Conservation (phyloP, 2,329 filamentous ascomycete species). For the Teratosphaeria destructans region DNA sequence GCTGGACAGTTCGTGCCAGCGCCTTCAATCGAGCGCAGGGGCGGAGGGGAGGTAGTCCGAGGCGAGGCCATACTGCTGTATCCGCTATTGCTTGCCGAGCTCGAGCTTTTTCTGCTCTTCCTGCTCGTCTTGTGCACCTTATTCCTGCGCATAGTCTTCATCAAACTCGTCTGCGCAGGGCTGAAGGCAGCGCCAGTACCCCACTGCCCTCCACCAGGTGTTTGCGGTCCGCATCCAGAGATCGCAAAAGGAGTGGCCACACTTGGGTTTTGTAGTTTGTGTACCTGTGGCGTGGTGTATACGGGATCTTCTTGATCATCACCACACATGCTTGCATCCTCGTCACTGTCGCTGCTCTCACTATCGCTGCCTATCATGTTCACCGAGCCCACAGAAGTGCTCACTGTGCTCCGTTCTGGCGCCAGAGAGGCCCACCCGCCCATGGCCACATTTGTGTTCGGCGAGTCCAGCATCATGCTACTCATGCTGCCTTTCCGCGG, state of each 20-base stretch:
- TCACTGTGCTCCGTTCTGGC: constrained; percentile 60
- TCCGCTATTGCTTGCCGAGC: constrained; percentile 52
- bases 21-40: constrained; percentile 43
- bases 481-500: constrained; percentile 35
- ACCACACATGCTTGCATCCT: constrained; percentile 37
- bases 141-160: constrained; percentile 68
- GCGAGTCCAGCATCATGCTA: constrained; percentile 48
- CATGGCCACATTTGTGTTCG: constrained; percentile 35
- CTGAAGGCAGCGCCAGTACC: constrained; percentile 15
- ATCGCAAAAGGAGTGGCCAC: constrained; percentile 35
- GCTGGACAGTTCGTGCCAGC: constrained; percentile 24
- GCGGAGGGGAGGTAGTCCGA: constrained; percentile 63
- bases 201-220: constrained; percentile 30
- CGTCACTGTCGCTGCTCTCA: constrained; percentile 58
- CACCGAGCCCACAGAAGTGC: constrained; percentile 71
- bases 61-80: constrained; percentile 58
- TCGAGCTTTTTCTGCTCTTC: constrained; percentile 54
- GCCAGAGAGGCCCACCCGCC: constrained; percentile 8
- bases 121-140: constrained; percentile 41
- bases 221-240: constrained; percentile 27
- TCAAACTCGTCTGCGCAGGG: constrained; percentile 38
- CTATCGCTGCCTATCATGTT: constrained; percentile 72
- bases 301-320: constrained; percentile 56
- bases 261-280: constrained; percentile 44
- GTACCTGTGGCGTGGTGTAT: constrained; percentile 69